Base-by-base conservation (phyloP, 441 rosid species). In the Erodium trifolium region DNA sequence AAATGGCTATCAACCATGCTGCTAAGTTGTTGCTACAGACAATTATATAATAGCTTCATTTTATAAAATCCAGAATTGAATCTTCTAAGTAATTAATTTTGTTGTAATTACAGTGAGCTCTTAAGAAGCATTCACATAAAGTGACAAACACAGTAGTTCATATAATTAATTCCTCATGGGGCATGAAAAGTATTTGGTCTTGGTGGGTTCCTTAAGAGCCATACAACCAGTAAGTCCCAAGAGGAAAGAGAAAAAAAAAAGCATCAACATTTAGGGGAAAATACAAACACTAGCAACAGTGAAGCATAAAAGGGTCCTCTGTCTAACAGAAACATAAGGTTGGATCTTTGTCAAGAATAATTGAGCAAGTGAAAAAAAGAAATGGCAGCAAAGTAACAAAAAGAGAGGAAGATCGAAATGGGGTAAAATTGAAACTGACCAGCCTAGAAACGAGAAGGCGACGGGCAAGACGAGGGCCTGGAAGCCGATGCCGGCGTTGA, bases 371-470 rank as follows among this genome's bases (percentile, higher is more conserved):
- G 9, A 4, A 14, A 62, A 39, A 73, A 71, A 69, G 27, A 23
- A 23, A 23, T 23, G 27, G 27, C 27, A 23, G 2, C 27, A 23
- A 23, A 23, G 27, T 23, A 23, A 23, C 27, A 23, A 23, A 23
- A 72, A 74, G 7, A 37, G 68, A 23, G 27, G 27, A 23, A 2
- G 1, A 23, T 23, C 27, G 27, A 23, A 23, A n/a, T n/a, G 5
- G 39, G 5, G 39, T 35, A 7, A 43, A 10, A 7, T 7, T 0
- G 51, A 17, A 43, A 66, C 47, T 79, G 41, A 93, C 98, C 98
- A 93, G 84, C 97, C 98, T 67, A 93, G 96, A 79, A 87, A 89
- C 73, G 98, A 85, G 72, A 93, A 93, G 69, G 97, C 97, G 67
- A 93, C 96, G 63, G 98, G 98, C 72, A 93, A 78, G 72, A 91